phyloP scores from a whole-genome alignment of 768 basidiomycete species.

The Phaeotremella fagi region DNA sequence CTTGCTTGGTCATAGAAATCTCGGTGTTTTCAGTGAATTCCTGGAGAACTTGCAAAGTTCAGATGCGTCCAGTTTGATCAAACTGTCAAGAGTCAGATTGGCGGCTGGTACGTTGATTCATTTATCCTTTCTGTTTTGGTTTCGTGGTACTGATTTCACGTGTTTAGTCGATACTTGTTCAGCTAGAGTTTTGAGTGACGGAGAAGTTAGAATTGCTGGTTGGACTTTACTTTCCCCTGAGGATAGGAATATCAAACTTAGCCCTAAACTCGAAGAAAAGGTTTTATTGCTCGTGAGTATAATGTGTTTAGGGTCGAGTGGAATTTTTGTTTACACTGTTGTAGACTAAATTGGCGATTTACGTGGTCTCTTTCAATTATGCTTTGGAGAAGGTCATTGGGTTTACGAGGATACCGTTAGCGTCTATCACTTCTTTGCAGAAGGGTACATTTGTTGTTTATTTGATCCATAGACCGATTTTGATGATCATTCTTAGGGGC shows the following conservation, averaged over 20 bases:
- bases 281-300: conserved; percentile 72
- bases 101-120: conserved; percentile 63
- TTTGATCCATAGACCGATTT: conserved; percentile 1
- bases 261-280: conserved; percentile 90
- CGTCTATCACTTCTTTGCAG: conserved; percentile 67
- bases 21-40: conserved; percentile 90
- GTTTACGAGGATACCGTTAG: conserved; percentile 82
- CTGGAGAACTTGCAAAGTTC: conserved; percentile 77
- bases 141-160: not conserved
- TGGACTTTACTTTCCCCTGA: conserved; percentile 91
- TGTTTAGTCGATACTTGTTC: conserved; percentile 68
- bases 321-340: not conserved
- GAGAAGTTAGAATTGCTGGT: conserved; percentile 70
- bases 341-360: conserved; percentile 56
- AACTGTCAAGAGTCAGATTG: conserved; percentile 79
- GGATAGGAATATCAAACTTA: conserved; percentile 64
- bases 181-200: conserved; percentile 67
- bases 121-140: too few species aligned
- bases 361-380: conserved; percentile 67
- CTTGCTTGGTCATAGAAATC: conserved; percentile 58
- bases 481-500: conserved; percentile 59
- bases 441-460: conserved; percentile 58
- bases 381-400: conserved; percentile 82
- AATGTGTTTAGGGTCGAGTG: too few species aligned
- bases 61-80: conserved; percentile 85